Percentiles rank a stretch among this genome's conserved stretches.
Evolutionary conservation across 495 filamentous ascomycete species (phyloP).

Genomic region (Chaetomium cochliodes): DNA sequence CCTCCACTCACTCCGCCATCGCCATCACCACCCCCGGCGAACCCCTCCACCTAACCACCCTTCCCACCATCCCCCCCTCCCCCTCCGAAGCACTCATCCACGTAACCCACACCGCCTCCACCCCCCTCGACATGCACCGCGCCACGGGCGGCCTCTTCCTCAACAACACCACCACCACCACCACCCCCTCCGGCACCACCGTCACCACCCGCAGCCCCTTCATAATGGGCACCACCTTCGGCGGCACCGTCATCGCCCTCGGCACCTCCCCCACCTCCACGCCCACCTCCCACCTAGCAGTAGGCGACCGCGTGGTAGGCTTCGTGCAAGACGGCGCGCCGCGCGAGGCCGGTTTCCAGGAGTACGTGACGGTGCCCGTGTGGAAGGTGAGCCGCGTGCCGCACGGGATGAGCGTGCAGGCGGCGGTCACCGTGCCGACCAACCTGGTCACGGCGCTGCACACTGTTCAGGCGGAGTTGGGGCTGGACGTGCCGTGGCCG

Average conservation of each 20-base stretch:
- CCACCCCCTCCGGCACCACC: slow-evolving; percentile 1
- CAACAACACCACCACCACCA: slow-evolving; percentile 9
- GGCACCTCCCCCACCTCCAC: slow-evolving; percentile 27
- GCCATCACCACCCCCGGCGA: slow-evolving; percentile 38
- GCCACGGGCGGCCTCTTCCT: slow-evolving; percentile 51
- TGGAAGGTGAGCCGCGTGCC: slow-evolving; percentile 44
- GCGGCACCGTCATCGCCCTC: slow-evolving; percentile 46
- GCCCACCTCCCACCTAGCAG: slow-evolving; percentile 23
- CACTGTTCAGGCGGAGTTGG: slow-evolving; percentile 44
- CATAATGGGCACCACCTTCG: slow-evolving; percentile 42
- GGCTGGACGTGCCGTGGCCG: slow-evolving; percentile 50
- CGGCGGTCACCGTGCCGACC: slow-evolving; percentile 52
- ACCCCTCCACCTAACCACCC: slow-evolving; percentile 38
- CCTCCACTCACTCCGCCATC: slow-evolving; percentile 42
- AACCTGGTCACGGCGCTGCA: slow-evolving; percentile 56
- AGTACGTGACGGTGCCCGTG: slow-evolving; percentile 41
- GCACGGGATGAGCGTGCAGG: slow-evolving; percentile 35
- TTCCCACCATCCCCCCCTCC: slow-evolving; percentile 42
- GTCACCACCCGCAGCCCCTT: slow-evolving; percentile 31
- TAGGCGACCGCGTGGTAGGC: slow-evolving; percentile 52
- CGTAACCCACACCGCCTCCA: slow-evolving; percentile 52
- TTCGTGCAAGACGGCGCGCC: slow-evolving; percentile 42
- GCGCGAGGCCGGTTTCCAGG: slow-evolving; percentile 47
- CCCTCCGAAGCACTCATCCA: slow-evolving; percentile 42
- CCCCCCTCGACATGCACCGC: slow-evolving; percentile 56